Base-by-base conservation (phyloP, 1,284 basidiomycete genomes). In the Chondrostereum purpureum region DNA sequence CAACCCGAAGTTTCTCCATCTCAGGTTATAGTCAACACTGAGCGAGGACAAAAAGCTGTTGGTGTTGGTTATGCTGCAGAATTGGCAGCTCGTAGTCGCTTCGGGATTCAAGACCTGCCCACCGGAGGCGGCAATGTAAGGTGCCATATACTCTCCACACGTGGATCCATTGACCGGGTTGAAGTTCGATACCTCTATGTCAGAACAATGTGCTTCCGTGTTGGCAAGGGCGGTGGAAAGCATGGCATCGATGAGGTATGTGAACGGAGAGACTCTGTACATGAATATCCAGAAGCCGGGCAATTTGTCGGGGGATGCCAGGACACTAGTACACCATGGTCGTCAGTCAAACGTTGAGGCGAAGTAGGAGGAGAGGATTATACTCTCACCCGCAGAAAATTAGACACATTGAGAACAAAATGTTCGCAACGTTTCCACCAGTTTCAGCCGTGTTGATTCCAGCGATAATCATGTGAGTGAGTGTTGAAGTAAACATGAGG, bases 211-310 rank as follows among this genome's bases (percentile, higher is more conserved):
- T 18, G 71, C 56, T 5, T 45, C 36, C 5, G 49, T 45, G 27
- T 56, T 52, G 58, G 27, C 56, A 44, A 48, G 61, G 49, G 33
- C 53, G 47, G 16, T 67, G 61, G 39, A 65, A 3, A 71, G 46
- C 35, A 72, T 47, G 10, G 61, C 69, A 42, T 66, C 65, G 40
- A 79, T 70, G 35, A 83, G 65, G 55, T 83, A 84, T 5, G 83
- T 87, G 64, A 80, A 89, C 0, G 88, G 88, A 2, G 85, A 86
- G 4, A 87, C 62, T 41, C 73, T 75, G 64, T 90, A 82, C 75
- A 52, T 67, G 65, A 47, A 43, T 5, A 42, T 55, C 84, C 84
- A 88, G 78, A 83, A 88, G 3, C 78, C 77, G 5, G 88, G 74
- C 19, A 69, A 61, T 12, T 64, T 54, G 60, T 63, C 79, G 0